Base-by-base conservation (phyloP, 176 grass and related monocot species). In the Eragrostis nindensis region DNA sequence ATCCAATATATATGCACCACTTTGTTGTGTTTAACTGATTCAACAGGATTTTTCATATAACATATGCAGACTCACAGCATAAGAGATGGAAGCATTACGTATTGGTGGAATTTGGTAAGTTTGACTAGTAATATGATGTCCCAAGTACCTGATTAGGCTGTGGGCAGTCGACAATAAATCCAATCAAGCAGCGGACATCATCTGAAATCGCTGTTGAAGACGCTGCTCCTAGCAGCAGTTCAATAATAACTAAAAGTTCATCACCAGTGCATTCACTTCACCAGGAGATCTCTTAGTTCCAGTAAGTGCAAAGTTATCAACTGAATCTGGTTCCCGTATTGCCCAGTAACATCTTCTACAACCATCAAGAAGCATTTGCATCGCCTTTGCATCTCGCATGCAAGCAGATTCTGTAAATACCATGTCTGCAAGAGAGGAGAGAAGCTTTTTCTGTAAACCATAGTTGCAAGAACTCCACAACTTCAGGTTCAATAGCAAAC, bases 311-410 rank as follows among this genome's bases (percentile, higher is more conserved):
- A 83, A 85, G 44, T 68, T 93, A 95, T 98, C 88, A 12, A 98
- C 43, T 44, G 95, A 98, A 91, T 93, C 92, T 55, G 82, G 62
- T 83, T 95, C 95, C 44, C 45, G 57, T 70, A 95, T 78, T 49
- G 85, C 86, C 95, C 95, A 98, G 84, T 93, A 98, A 74, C 95
- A 98, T 64, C 86, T 98, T 90, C 95, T 93, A 78, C 95, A 98
- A 64, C 95, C 84, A 84, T 98, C 95, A 87, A 98, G 90, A 93
- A 98, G 92, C 92, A 98, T 91, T 79, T 98, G 95, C 86, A 98
- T 82, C 15, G 90, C 90, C 64, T 98, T 93, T 67, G 95, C 92
- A 81, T 95, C 95, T 73, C 84, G 89, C 95, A 98, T 94, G 82
- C 90, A 90, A 86, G 68, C 43, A 81, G 88, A 74, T 69, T 98